phyloP scores from a whole-genome alignment of 352 stramenopile genomes.

The Globisporangium splendens region DNA sequence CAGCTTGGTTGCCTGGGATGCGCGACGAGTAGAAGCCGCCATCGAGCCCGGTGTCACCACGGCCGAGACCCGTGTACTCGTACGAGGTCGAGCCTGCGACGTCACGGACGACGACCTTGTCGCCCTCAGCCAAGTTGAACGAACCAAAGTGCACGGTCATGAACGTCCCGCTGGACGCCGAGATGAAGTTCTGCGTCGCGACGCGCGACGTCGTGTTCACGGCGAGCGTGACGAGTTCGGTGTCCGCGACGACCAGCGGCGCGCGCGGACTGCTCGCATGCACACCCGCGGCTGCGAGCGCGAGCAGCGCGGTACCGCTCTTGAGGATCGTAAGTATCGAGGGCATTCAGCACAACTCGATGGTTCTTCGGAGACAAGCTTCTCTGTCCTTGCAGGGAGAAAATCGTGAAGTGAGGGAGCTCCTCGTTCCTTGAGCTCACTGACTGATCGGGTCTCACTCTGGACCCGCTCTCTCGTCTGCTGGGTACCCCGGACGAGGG shows the following conservation, averaged over 20 bases:
- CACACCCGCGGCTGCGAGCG: conserved; percentile 20
- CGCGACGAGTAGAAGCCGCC: conserved; percentile 31
- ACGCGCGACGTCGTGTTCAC: conserved; percentile 9
- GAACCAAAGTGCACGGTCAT: conserved; percentile 29
- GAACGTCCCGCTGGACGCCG: not conserved
- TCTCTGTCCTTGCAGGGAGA: conserved; percentile 1
- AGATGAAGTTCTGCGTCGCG: conserved; percentile 1
- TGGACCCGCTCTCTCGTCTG: conserved; percentile 1
- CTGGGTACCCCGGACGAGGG: not conserved
- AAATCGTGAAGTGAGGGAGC: conserved; percentile 7
- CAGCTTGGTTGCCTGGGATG: conserved; percentile 18
- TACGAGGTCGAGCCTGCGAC: conserved; percentile 14
- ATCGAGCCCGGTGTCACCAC: conserved; percentile 22
- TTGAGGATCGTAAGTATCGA: conserved; percentile 14
- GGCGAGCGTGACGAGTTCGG: conserved; percentile 17
- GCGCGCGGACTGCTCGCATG: conserved; percentile 24
- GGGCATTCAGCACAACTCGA: conserved; percentile 5
- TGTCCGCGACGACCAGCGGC: conserved; percentile 25
- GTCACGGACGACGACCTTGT: conserved; percentile 21
- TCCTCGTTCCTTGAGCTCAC: not conserved
- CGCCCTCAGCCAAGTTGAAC: conserved; percentile 30
- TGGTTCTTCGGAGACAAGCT: conserved; percentile 3
- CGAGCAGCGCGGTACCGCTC: conserved; percentile 21
- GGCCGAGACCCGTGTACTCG: conserved; percentile 28
- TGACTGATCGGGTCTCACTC: not conserved